Base-by-base conservation (phyloP, 306 rosid genomes). In the Alnus glutinosa region DNA sequence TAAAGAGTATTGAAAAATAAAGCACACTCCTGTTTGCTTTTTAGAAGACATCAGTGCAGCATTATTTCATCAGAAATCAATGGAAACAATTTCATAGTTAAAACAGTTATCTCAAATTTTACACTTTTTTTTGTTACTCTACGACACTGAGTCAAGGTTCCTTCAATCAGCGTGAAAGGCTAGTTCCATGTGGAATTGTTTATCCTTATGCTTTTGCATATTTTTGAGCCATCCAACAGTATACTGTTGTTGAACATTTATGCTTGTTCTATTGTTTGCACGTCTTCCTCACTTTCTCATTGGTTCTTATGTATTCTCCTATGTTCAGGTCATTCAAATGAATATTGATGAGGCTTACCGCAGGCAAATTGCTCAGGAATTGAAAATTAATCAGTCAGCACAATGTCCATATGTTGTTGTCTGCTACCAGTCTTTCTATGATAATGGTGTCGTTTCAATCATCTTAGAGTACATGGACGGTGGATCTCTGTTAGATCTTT, bases 381-480 rank as follows among this genome's bases (percentile, higher is more conserved):
- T 96, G 91, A 96, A 89, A 87, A 96, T 96, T 83, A 93, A 96
- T 83, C 97, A 91, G 84, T 85, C 96, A 54, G 91, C 98, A 12
- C 98, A 91, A 76, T 96, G 99, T 81, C 99, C 96, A 46, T 80
- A 84, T 84, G 89, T 93, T 76, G 99, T 93, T 78, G 86, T 91
- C 71, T 93, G 98, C 79, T 93, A 96, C 85, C 94, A 86, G 66
- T 96, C 98, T 72, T 91, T 90, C 83, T 96, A 96, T 78, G 86
- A 89, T 11, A 93, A 96, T 73, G 97, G 98, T 55, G 81, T 84
- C 59, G 86, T 96, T 88, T 96, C 97, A 74, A 93, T 93, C 83
- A 92, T 96, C 86, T 87, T 96, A 81, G 99, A 96, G 91, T 96
- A 96, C 90, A 96, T 96, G 99, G 99, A 96, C 85, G 99, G 99